These are phyloP conservation scores for Mangifera indica DNA, from an alignment of 345 rosid genomes.

Conservation along the genomic window DNA sequence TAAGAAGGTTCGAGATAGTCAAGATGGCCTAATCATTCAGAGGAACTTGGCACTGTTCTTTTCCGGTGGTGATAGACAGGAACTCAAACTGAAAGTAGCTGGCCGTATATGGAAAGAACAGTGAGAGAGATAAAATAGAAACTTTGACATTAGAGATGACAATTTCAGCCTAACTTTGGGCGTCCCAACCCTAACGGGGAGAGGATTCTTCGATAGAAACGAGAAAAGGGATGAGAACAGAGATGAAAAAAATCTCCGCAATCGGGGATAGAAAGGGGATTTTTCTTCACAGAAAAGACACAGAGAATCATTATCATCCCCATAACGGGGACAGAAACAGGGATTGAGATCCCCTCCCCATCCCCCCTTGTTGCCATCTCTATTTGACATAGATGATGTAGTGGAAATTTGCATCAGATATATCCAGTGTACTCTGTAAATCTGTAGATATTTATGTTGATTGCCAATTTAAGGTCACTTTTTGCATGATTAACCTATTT, in stretches of 20 bases:
- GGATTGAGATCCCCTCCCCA: too few relatives aligned
- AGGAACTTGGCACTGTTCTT: slow-evolving; percentile 55
- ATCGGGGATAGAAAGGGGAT: too few relatives aligned
- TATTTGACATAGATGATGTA: background rate
- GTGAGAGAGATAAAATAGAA: slow-evolving; percentile 23
- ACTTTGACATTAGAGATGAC: too few relatives aligned
- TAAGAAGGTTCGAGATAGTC: slow-evolving; percentile 54
- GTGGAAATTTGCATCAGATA: background rate
- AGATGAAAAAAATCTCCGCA: too few relatives aligned
- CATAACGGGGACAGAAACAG: too few relatives aligned
- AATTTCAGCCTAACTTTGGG: too few relatives aligned
- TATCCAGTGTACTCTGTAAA: slow-evolving; percentile 7
- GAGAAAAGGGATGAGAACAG: too few relatives aligned
- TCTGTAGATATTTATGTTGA: slow-evolving; percentile 18
- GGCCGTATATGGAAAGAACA: slow-evolving; percentile 58
- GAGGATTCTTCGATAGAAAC: too few relatives aligned
- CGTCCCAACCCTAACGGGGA: too few relatives aligned
- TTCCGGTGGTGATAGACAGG: slow-evolving; percentile 50
- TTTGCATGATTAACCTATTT: background rate
- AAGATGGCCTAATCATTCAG: slow-evolving; percentile 52
- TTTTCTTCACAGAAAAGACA: too few relatives aligned
- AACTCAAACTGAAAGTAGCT: slow-evolving; percentile 45
- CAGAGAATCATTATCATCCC: too few relatives aligned
- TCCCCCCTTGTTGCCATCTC: too few relatives aligned
- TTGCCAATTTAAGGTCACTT: background rate